Evolutionary conservation across 2,329 filamentous ascomycete genomes (phyloP), one percentile per base, ranked within the genome.

Genomic region (Apiospora aurea): DNA sequence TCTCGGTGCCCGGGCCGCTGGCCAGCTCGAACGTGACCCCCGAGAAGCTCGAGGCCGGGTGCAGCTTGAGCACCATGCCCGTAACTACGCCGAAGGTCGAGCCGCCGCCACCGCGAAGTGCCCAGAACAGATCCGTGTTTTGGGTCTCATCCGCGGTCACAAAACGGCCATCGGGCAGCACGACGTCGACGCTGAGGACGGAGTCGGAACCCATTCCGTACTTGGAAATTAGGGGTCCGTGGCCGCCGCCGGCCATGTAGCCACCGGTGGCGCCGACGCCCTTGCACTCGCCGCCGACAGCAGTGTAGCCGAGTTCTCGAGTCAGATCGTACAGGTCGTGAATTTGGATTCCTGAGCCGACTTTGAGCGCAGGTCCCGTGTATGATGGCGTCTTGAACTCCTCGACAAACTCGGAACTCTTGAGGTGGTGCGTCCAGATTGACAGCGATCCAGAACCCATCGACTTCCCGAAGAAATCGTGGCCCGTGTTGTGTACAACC

Each of bases 291-390:
- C 88, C 88, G 26, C 85, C 86, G 2, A 90, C 84, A 1, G 89
- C 82, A 0, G 81, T 82, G 69, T 85, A 80, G 1, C 84, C 85
- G 26, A 83, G 77, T 24, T 82, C 78, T 14, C 85, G 76, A 1
- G 86, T 87, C 49, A 83, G 83, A 26, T 83, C 82, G 75, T 89
- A 89, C 2, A 88, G 78, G 72, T 90, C 87, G 44, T 80, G 80
- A 1, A 84, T 86, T 71, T 87, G 81, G 5, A 90, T 85, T 66
- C 88, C 88, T 14, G 87, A 82, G 1, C 87, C 88, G 24, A 88
- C 79, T 76, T 87, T 89, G 74, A 89, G 83, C 0, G 87, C 88
- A 2, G 84, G 80, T 0, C 87, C 87, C 4, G 29, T 68, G 38
- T 41, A 47, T 34, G 44, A 57, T 4, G 0, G 76, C 76, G 70